These are phyloP conservation scores for Trypanosoma vivax DNA, from an alignment of 208 protist species.

Conservation along the genomic window DNA sequence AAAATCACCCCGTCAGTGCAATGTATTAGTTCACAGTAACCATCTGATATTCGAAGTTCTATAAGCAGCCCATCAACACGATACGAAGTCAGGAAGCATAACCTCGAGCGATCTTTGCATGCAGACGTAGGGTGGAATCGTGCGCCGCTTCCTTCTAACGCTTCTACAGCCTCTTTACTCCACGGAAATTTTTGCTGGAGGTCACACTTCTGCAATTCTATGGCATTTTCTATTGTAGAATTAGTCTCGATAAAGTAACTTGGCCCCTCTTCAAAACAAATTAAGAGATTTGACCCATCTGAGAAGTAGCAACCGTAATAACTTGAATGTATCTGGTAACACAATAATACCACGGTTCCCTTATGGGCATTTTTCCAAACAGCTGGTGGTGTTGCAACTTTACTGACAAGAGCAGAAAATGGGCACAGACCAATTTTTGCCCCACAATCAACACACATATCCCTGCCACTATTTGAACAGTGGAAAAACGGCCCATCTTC, in stretches of 20 bases:
- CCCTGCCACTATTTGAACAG: conserved; percentile 18
- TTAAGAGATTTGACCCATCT: conserved; percentile 15
- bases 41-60: conserved; percentile 16
- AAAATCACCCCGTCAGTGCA: conserved; percentile 8
- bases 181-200: conserved; percentile 6
- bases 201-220: not conserved
- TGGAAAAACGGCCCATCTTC: conserved; percentile 26
- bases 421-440: conserved; percentile 7
- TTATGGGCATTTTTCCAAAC: conserved; percentile 7
- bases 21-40: conserved; percentile 15
- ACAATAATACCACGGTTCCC: conserved; percentile 37
- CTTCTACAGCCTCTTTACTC: not conserved
- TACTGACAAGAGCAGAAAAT: conserved; percentile 15
- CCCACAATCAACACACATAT: conserved; percentile 25
- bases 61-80: conserved; percentile 5
- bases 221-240: conserved; percentile 2
- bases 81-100: conserved; percentile 12
- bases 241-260: conserved; percentile 8
- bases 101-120: conserved; percentile 1
- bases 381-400: conserved; percentile 21
- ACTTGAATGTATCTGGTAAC: conserved; percentile 95
- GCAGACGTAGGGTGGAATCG: conserved; percentile 2
- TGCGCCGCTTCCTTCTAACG: not conserved
- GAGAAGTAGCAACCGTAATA: conserved; percentile 89
- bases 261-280: conserved; percentile 1